Conservation (phyloP, 2,329 filamentous ascomycete species). For the Pseudogymnoascus sp. region DNA sequence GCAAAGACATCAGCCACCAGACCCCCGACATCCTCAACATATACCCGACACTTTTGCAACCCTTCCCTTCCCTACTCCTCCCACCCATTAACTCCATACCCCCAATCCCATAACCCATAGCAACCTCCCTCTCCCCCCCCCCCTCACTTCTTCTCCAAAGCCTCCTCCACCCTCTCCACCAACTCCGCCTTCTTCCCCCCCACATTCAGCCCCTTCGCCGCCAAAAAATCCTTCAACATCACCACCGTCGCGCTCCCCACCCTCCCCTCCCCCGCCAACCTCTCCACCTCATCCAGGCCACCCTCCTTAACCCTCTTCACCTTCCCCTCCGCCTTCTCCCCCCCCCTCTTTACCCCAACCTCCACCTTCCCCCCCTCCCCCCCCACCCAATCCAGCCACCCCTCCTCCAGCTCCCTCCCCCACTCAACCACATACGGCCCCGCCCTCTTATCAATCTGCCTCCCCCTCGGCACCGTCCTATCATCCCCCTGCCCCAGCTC, state of each 20-base stretch:
- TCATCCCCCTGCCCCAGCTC: constrained; percentile 58
- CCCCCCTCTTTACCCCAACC: constrained; percentile 39
- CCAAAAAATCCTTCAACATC: constrained; percentile 20
- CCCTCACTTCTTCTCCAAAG: not conserved
- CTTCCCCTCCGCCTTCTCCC: constrained; percentile 27
- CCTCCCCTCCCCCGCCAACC: constrained; percentile 10
- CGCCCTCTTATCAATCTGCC: constrained; percentile 81
- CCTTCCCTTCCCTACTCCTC: not conserved
- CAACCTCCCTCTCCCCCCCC: too few species aligned
- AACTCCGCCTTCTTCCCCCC: constrained; percentile 23
- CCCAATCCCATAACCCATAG: not conserved
- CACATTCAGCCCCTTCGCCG: constrained; percentile 16
- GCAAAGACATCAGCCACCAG: not conserved
- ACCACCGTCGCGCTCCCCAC: constrained; percentile 17
- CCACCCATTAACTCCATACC: constrained; percentile 1
- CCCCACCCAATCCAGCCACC: constrained; percentile 1
- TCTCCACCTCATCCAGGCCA: constrained; percentile 18
- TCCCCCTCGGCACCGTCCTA: constrained; percentile 73
- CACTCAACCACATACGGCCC: constrained; percentile 73
- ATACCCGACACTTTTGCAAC: not conserved
- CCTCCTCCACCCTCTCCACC: constrained; percentile 14
- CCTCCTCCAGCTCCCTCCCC: constrained; percentile 58
- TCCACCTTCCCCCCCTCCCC: constrained; percentile 11
- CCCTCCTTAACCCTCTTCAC: constrained; percentile 11
- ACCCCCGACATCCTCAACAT: not conserved